Base-by-base conservation (phyloP, 768 basidiomycete species). In the Suillus placidus region DNA sequence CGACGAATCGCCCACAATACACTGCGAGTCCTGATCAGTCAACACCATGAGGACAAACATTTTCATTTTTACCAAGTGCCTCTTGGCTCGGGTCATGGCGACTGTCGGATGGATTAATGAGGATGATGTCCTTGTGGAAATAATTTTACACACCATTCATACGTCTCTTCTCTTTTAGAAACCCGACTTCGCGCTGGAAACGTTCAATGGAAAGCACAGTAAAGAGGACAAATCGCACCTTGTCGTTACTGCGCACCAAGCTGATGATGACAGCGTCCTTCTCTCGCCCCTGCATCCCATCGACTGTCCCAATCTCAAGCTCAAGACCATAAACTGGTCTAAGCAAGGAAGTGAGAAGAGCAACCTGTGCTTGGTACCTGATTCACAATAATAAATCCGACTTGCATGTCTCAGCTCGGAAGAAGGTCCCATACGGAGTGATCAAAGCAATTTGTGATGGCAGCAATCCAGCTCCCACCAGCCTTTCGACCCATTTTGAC, bases 221-320 rank as follows among this genome's bases (percentile, higher is more conserved):
- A 61, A n/a, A 18, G 40, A 49, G 64, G 40, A 43, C 45, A 30
- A 54, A 34, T 72, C 80, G 5, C 66, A 89, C 92, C 78, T 85
- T 88, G 62, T 92, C 88, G 71, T 99, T 99, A 69, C 94, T 96
- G 32, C 97, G 84, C 2, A 99, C 97, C 4, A 99, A 85, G 69
- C 88, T 93, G 62, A 99, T 92, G 30, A 99, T 87, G 45, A 99
- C 87, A 0, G 95, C 95, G 62, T 99, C 94, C 70, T 94, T 94
- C 76, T 99, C 97, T 58, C 97, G 87, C 0, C 97, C 97, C 80
- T 99, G 97, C 89, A 98, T 93, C 0, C 95, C 95, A 73, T 99
- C 97, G 1, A 99, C 95, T 0, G 92, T 94, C 1, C 96, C 97
- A 52, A 97, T 94, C 70, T 98, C 95, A 1, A 99, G 83, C 32